Conservation (phyloP, 2,329 filamentous ascomycete species). For the Arthrinium puccinioides region DNA sequence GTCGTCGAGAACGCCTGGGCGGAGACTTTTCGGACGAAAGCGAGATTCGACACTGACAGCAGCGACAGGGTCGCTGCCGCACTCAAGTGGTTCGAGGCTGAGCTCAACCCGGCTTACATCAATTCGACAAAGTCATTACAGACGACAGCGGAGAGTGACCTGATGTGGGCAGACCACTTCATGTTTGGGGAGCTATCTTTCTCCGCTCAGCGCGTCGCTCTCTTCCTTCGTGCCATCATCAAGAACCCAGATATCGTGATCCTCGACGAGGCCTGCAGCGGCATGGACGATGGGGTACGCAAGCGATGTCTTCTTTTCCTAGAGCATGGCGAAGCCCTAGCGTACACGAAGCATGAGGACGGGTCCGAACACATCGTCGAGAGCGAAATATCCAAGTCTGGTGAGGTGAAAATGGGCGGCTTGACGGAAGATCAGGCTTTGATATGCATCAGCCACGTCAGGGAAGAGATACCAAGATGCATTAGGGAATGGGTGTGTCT, state of each 20-base stretch:
- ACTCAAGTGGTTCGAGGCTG: conserved; percentile 69
- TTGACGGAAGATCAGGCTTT: conserved; percentile 68
- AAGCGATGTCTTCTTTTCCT: conserved; percentile 84
- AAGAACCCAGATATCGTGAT: conserved; percentile 77
- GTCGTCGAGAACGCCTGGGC: conserved; percentile 84
- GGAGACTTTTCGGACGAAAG: conserved; percentile 71
- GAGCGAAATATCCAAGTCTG: conserved; percentile 36
- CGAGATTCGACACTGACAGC: conserved; percentile 53
- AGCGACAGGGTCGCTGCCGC: conserved; percentile 57
- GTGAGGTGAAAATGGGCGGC: conserved; percentile 48
- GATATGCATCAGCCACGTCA: conserved; percentile 86
- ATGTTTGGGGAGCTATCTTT: conserved; percentile 72
- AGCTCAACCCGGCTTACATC: conserved; percentile 55
- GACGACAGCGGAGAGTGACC: conserved; percentile 16
- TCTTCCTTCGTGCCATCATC: conserved; percentile 77
- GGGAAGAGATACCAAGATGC: conserved; percentile 80
- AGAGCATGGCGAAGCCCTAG: conserved; percentile 50
- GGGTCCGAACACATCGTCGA: conserved; percentile 29
- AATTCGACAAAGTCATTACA: conserved; percentile 2
- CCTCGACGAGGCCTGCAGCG: conserved; percentile 81
- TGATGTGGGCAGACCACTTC: conserved; percentile 59
- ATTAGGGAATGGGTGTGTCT: conserved; percentile 82
- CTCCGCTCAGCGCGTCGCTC: conserved; percentile 72
- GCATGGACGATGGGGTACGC: conserved; percentile 74
- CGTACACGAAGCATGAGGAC: conserved; percentile 25